Conservation (phyloP, 1,284 basidiomycete genomes). For the Exsudoporus floridanus region DNA sequence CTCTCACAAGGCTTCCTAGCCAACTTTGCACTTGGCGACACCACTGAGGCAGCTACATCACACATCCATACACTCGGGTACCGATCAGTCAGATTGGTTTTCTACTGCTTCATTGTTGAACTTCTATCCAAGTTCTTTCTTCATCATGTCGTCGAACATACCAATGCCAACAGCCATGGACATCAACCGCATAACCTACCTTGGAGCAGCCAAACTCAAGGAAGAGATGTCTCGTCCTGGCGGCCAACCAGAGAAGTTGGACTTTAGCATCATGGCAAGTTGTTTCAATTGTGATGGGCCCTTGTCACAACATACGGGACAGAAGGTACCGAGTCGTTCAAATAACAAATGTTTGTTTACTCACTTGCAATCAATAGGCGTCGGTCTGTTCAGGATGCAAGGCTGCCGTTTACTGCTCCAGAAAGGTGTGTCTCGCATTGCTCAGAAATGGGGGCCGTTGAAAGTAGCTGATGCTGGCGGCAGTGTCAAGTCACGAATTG, state of each 20-base stretch:
- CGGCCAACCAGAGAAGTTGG: constrained; percentile 32
- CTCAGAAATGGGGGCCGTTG: not conserved
- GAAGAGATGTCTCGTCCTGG: constrained; percentile 27
- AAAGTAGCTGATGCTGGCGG: not conserved
- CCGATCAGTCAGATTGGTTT: not conserved
- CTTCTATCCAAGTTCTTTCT: not conserved
- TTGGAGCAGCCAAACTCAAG: constrained; percentile 31
- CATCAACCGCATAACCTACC: constrained; percentile 31
- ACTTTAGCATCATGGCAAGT: constrained; percentile 24
- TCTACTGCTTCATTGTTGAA: not conserved
- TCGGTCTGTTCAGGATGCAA: constrained; percentile 33
- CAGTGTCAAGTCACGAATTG: constrained; percentile 36
- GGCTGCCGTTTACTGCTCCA: constrained; percentile 34
- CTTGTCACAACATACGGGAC: constrained; percentile 8
- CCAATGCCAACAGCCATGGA: constrained; percentile 27
- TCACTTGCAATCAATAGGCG: constrained; percentile 18
- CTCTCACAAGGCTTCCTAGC: not conserved
- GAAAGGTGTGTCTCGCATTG: constrained; percentile 15
- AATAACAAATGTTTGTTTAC: not conserved
- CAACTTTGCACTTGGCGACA: no score
- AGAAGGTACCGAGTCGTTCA: constrained; percentile 21
- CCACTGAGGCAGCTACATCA: not conserved
- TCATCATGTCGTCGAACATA: constrained; percentile 24
- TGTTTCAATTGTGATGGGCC: constrained; percentile 25
- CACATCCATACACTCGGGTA: not conserved